phyloP scores from a whole-genome alignment of 441 rosid genomes.

The Erysimum pusillum region DNA sequence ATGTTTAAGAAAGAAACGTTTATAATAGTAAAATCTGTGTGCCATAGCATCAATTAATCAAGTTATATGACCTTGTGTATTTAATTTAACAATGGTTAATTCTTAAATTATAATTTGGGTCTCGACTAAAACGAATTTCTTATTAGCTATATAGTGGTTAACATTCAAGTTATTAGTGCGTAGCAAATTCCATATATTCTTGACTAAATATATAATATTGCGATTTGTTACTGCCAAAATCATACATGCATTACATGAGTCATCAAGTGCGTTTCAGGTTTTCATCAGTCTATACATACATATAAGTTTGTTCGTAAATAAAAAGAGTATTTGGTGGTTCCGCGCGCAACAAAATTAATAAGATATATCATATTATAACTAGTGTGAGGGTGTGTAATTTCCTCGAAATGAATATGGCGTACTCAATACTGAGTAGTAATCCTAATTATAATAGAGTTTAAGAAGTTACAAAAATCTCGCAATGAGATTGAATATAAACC shows the following conservation, averaged over 20 bases:
- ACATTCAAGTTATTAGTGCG: not conserved
- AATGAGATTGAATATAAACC: not conserved
- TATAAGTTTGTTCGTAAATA: not conserved
- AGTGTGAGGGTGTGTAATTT: not conserved
- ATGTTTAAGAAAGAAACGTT: not conserved
- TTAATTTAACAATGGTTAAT: too few species aligned
- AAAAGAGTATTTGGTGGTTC: not conserved
- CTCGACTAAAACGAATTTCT: not conserved
- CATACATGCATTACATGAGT: not conserved
- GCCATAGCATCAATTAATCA: not conserved
- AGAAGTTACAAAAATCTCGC: not conserved
- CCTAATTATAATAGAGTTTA: not conserved
- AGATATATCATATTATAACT: not conserved
- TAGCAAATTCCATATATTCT: too few species aligned
- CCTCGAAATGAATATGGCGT: not conserved
- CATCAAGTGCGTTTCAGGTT: not conserved
- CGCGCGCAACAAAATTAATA: not conserved
- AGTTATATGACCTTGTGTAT: too few species aligned
- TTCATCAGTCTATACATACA: not conserved
- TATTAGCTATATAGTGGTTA: not conserved
- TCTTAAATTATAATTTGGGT: not conserved
- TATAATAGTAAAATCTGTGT: not conserved
- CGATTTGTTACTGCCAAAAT: not conserved
- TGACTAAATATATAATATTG: not conserved
- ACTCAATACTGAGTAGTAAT: not conserved